A percentile compares a stretch with the other conserved stretches of the same genome.
phyloP scores from a whole-genome alignment of 768 basidiomycete species.

The Boletus tomentosulus region DNA sequence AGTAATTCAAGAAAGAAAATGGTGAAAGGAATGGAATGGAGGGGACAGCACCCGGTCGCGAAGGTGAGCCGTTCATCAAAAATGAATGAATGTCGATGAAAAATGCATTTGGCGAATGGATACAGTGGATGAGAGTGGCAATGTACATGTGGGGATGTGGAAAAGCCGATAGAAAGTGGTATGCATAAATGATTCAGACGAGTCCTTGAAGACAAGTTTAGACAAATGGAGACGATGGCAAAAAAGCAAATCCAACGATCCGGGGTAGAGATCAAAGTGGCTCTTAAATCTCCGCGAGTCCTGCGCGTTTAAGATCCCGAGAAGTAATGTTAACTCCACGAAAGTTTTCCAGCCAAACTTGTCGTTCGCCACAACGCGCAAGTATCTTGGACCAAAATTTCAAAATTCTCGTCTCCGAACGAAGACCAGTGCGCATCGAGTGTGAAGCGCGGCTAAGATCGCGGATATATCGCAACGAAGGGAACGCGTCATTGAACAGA shows the following conservation, averaged over 20 bases:
- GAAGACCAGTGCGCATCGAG: slow-evolving; percentile 39
- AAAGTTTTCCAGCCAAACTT: slow-evolving; percentile 65
- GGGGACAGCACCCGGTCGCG: slow-evolving; percentile 13
- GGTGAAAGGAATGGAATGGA: slow-evolving; percentile 6
- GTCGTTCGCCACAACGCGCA: slow-evolving; percentile 45
- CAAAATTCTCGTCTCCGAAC: slow-evolving; percentile 33
- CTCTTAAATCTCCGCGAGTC: slow-evolving; percentile 16
- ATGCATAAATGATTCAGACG: slow-evolving; percentile 17
- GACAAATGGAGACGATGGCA: not conserved
- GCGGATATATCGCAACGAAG: slow-evolving; percentile 53
- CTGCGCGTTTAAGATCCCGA: slow-evolving; percentile 38
- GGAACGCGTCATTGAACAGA: slow-evolving; percentile 56
- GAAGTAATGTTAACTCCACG: slow-evolving; percentile 53
- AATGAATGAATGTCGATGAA: slow-evolving; percentile 5
- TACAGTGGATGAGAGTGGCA: slow-evolving; percentile 28
- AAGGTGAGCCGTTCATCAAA: slow-evolving; percentile 2
- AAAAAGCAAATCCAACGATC: not conserved
- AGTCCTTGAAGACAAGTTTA: slow-evolving; percentile 3
- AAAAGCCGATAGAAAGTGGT: slow-evolving; percentile 8
- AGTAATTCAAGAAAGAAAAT: not conserved
- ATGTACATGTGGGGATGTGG: slow-evolving; percentile 28
- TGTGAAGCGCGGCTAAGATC: slow-evolving; percentile 64
- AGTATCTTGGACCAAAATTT: slow-evolving; percentile 52
- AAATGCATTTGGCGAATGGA: slow-evolving; percentile 27
- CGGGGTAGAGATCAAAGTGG: not conserved